Evolutionary conservation across 176 grass and related monocot genomes (phyloP).

Genomic region (Puccinellia tenuiflora): DNA sequence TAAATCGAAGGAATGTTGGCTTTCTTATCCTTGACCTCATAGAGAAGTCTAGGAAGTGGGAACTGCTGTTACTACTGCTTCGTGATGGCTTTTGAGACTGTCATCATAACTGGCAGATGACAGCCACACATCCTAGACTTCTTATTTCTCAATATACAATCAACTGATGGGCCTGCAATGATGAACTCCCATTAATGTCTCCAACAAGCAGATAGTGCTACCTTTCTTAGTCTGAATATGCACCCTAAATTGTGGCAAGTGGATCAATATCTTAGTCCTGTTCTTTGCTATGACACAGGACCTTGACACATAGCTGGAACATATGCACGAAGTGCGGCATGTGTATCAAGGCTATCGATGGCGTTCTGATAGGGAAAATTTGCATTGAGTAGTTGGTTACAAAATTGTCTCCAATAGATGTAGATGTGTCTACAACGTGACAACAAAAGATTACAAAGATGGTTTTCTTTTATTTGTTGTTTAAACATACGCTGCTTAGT

Average conservation of each 20-base stretch:
- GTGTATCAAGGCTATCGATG: neutral
- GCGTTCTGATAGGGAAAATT: conserved; percentile 3
- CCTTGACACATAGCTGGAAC: neutral
- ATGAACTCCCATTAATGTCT: conserved; percentile 2
- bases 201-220: conserved; percentile 9
- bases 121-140: neutral
- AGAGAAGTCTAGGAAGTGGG: neutral
- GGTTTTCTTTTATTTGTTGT: neutral
- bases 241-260: neutral
- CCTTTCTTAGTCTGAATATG: neutral
- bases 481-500: neutral
- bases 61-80: neutral
- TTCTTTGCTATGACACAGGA: neutral
- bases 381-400: conserved; percentile 36
- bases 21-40: neutral
- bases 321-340: neutral
- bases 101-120: neutral
- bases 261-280: neutral
- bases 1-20: neutral
- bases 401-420: neutral
- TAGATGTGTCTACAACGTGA: neutral
- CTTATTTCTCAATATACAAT: conserved; percentile 5
- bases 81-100: neutral
- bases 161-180: conserved; percentile 1
- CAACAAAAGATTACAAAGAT: neutral